Evolutionary conservation across 768 basidiomycete genomes (phyloP).

Genomic region (Cystobasidium onofrii): DNA sequence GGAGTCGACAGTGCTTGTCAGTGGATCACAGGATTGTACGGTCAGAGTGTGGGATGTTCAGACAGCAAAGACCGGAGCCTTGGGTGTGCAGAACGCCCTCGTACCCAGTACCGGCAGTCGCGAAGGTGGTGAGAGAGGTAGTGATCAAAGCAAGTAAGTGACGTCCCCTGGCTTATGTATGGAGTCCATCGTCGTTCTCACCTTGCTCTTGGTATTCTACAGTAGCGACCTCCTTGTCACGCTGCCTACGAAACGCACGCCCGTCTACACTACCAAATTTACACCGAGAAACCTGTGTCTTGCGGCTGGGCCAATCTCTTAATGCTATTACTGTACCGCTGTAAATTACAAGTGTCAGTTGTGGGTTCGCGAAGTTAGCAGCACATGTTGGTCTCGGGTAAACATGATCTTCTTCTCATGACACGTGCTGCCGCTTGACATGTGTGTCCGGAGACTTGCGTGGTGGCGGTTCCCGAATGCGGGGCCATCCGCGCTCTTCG

Average conservation of each 20-base stretch:
- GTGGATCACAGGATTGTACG: slow-evolving; percentile 88
- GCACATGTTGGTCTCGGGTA: too few species aligned
- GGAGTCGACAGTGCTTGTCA: slow-evolving; percentile 81
- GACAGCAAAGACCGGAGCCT: slow-evolving; percentile 48
- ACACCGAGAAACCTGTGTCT: slow-evolving; percentile 89
- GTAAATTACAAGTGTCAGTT: too few species aligned
- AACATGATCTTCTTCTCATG: background rate
- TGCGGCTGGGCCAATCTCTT: slow-evolving; percentile 56
- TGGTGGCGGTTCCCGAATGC: background rate
- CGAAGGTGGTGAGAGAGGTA: background rate
- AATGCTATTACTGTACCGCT: background rate
- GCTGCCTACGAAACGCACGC: slow-evolving; percentile 92
- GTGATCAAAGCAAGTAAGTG: slow-evolving; percentile 12
- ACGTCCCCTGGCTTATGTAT: too few species aligned
- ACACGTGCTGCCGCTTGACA: background rate
- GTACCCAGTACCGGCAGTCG: slow-evolving; percentile 49
- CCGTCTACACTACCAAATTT: slow-evolving; percentile 83
- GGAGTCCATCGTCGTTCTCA: too few species aligned
- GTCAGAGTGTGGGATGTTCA: slow-evolving; percentile 93
- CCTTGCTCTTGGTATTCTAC: background rate
- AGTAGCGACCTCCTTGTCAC: slow-evolving; percentile 67
- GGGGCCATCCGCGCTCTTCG: background rate
- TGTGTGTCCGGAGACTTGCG: background rate
- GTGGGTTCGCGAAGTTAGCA: too few species aligned
- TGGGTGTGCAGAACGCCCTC: slow-evolving; percentile 50